Evolutionary conservation across 805 yeast genomes (phyloP).

Genomic region (Candida silvicultrix): DNA sequence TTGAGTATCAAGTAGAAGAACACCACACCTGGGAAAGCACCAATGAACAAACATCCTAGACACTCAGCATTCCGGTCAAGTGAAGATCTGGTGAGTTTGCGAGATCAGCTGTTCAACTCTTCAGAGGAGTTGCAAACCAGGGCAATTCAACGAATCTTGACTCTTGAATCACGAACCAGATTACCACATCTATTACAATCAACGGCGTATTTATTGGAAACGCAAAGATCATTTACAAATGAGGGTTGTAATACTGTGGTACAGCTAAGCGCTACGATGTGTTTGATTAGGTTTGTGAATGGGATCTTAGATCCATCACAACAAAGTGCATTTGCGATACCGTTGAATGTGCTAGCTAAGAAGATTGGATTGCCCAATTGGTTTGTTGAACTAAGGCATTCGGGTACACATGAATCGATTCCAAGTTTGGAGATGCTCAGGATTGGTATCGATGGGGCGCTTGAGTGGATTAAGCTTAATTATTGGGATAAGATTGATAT

Average conservation of each 20-base stretch:
- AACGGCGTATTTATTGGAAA: conserved; percentile 50
- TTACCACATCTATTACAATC: conserved; percentile 72
- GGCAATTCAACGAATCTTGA: conserved; percentile 47
- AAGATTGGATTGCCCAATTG: conserved; percentile 63
- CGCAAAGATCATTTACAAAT: not conserved
- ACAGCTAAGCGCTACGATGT: conserved; percentile 37
- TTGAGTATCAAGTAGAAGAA: not conserved
- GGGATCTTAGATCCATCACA: conserved; percentile 87
- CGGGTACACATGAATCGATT: conserved; percentile 82
- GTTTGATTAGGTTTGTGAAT: conserved; percentile 80
- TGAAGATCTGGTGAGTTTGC: not conserved
- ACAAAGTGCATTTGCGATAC: conserved; percentile 69
- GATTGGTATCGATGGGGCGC: conserved; percentile 49
- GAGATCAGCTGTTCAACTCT: not conserved
- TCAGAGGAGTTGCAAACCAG: conserved; percentile 8
- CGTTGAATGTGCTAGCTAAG: conserved; percentile 69
- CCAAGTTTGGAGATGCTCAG: conserved; percentile 71
- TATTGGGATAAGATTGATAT: conserved; percentile 53
- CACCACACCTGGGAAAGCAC: too few relatives aligned
- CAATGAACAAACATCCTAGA: not conserved
- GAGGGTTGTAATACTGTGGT: not conserved
- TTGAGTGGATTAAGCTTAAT: conserved; percentile 66
- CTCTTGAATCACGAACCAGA: conserved; percentile 43
- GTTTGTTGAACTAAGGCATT: conserved; percentile 87
- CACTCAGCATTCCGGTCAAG: not conserved